Percentiles rank a stretch among this genome's conserved stretches.
Evolutionary conservation across 257 asterid genomes (phyloP).

Genomic region (Eustoma russellianum): DNA sequence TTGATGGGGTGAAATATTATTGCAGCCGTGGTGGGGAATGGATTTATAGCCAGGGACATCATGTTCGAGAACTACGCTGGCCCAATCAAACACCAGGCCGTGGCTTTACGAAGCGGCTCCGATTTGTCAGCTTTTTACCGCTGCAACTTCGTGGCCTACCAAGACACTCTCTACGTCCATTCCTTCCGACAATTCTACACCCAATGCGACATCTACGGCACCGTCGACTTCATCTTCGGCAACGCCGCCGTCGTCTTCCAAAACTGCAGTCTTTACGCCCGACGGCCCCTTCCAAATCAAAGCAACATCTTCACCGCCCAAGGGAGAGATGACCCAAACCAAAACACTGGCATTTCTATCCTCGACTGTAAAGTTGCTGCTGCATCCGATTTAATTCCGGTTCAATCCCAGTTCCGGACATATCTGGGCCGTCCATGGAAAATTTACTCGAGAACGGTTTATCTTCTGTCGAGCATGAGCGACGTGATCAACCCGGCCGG

Average conservation of each 20-base stretch:
- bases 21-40: slow-evolving; percentile 75
- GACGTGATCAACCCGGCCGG: slow-evolving; percentile 58
- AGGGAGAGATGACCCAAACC: slow-evolving; percentile 91
- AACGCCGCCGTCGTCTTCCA: slow-evolving; percentile 93
- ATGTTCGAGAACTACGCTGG: slow-evolving; percentile 95
- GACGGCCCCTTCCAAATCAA: slow-evolving; percentile 58
- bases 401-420: slow-evolving; percentile 37
- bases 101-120: slow-evolving; percentile 81
- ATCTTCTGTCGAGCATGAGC: slow-evolving; percentile 42
- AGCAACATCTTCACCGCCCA: slow-evolving; percentile 87
- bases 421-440: slow-evolving; percentile 94
- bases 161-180: slow-evolving; percentile 92
- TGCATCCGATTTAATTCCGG: slow-evolving; percentile 75
- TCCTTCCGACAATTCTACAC: slow-evolving; percentile 91
- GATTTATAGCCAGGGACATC: slow-evolving; percentile 79
- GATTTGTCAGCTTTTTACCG: slow-evolving; percentile 77
- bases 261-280: slow-evolving; percentile 73
- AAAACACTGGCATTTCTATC: slow-evolving; percentile 91
- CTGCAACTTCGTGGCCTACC: slow-evolving; percentile 90
- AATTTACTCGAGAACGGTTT: slow-evolving; percentile 62
- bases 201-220: slow-evolving; percentile 87
- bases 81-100: slow-evolving; percentile 90
- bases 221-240: slow-evolving; percentile 92
- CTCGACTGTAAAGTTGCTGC: slow-evolving; percentile 65
- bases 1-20: too few relatives aligned